Evolutionary conservation across 352 stramenopile species (phyloP).

Genomic region (Phytophthora hybrid): DNA sequence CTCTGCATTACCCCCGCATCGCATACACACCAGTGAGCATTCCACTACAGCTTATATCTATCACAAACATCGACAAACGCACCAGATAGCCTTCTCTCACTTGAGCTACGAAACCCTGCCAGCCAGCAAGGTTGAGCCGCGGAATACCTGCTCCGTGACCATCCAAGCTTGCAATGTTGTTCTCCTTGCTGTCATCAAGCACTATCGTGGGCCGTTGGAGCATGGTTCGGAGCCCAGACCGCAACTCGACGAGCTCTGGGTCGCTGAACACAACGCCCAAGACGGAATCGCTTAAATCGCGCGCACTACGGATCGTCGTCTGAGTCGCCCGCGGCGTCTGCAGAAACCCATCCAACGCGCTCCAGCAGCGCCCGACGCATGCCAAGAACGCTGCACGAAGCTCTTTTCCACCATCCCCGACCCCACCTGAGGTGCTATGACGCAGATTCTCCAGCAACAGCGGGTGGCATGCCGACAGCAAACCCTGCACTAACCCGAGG

Average conservation of each 20-base stretch:
- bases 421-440: neutral
- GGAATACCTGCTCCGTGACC: conserved; percentile 5
- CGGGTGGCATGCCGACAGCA: conserved; percentile 27
- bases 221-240: conserved; percentile 19
- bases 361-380: conserved; percentile 27
- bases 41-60: neutral
- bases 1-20: conserved; percentile 18
- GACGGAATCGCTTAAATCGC: conserved; percentile 31
- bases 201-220: conserved; percentile 29
- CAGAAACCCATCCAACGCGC: conserved; percentile 22
- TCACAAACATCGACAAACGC: conserved; percentile 1
- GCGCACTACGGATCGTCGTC: conserved; percentile 22
- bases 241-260: conserved; percentile 18
- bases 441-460: conserved; percentile 34
- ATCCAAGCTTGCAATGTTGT: neutral
- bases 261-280: conserved; percentile 31
- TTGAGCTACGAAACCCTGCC: conserved; percentile 39
- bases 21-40: conserved; percentile 8
- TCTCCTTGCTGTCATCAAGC: conserved; percentile 31
- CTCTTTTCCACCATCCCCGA: conserved; percentile 26
- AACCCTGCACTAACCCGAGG: conserved; percentile 32
- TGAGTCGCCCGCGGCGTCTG: conserved; percentile 18
- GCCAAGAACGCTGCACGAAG: conserved; percentile 24
- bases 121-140: conserved; percentile 34
- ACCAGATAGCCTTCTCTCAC: conserved; percentile 41